Evolutionary conservation across 2,329 filamentous ascomycete species (phyloP).

Genomic region (Ceratocystis papillata): DNA sequence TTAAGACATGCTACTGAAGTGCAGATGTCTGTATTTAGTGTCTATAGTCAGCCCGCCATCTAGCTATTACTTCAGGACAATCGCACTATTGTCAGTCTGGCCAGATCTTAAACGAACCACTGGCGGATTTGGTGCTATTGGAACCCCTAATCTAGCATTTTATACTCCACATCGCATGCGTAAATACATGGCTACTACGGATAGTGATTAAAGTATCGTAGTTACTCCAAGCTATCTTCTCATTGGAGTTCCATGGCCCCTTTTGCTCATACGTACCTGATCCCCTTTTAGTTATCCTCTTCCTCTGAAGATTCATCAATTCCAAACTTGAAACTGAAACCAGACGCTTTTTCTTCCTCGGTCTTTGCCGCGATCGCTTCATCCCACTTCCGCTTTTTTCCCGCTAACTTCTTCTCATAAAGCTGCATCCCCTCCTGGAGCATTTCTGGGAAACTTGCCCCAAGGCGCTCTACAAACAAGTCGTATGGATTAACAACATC

Average conservation of each 20-base stretch:
- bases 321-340: slow-evolving; percentile 48
- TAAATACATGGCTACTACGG: not conserved
- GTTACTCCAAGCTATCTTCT: not conserved
- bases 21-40: not conserved
- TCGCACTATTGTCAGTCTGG: too few relatives aligned
- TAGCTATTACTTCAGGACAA: too few relatives aligned
- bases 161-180: too few relatives aligned
- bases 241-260: not conserved
- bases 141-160: too few relatives aligned
- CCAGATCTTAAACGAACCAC: too few relatives aligned
- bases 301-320: slow-evolving; percentile 32
- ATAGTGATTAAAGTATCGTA: not conserved
- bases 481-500: slow-evolving; percentile 61
- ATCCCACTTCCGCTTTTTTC: slow-evolving; percentile 80
- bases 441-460: slow-evolving; percentile 52
- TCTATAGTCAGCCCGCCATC: not conserved
- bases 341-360: slow-evolving; percentile 28
- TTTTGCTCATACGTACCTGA: not conserved
- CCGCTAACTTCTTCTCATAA: slow-evolving; percentile 48
- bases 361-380: slow-evolving; percentile 46
- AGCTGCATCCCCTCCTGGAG: slow-evolving; percentile 54
- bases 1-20: not conserved
- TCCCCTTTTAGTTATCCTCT: slow-evolving; percentile 15
- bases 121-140: too few relatives aligned
- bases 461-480: slow-evolving; percentile 61